Evolutionary conservation across 257 asterid genomes (phyloP), one percentile per base, ranked within the genome.

Genomic region (Solanum ahanhuiri): DNA sequence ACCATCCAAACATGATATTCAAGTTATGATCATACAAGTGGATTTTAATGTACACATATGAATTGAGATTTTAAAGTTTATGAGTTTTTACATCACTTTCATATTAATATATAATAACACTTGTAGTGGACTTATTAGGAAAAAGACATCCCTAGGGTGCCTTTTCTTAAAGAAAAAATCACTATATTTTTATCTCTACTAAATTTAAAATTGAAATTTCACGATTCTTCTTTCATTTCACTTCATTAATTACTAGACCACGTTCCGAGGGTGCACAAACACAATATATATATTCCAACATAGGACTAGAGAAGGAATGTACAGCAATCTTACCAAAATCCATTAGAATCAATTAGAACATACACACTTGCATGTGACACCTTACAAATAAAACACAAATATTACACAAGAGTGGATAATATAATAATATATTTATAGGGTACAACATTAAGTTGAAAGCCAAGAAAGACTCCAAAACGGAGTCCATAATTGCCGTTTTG

Each of bases 401-500:
- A 71, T 23, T 25, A 79, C 39, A 77, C 25, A 17, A 43, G 39
- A 79, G 9, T 28, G 10, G 28, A 79, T 15, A 39, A 85, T 35
- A 86, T 34, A 51, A 31, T 1, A 83, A 37, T 58, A 48, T 22
- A 69, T 70, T 84, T 37, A 9, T 33, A 66, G 71, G 82, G 51
- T n/a, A 73, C 10, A 83, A 83, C 20, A 35, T 25, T 28, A 28
- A 45, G 30, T 45, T 43, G 25, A 79, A 86, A 91, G 92, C 94
- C 93, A 87, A 71, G 82, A 83, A 86, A 88, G 94, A 91, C 94
- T 90, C 92, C 45, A 82, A 73, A 83, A 66, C 75, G 12, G 92
- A 93, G 94, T 84, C 93, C 86, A 69, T 9, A 34, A 71, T 86
- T 90, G 95, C 95, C 93, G 87, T 92, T 91, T 6, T 51, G 90